Percentiles rank a stretch among this genome's conserved stretches.
phyloP scores from a whole-genome alignment of 139 green algal species.

The Diplosphaera chodatii region DNA sequence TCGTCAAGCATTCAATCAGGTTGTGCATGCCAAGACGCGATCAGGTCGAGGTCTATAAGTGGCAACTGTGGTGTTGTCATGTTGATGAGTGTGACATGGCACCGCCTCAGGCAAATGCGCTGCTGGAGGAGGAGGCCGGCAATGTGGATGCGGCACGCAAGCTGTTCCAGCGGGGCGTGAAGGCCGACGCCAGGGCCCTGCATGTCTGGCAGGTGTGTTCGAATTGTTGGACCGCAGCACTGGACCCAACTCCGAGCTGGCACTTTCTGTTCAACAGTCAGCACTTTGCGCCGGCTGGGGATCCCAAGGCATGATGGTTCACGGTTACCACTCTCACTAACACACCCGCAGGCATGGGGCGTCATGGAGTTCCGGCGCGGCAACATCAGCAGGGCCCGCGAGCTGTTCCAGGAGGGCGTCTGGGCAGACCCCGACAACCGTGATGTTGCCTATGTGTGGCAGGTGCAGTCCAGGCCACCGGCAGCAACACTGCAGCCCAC shows the following conservation, averaged over 20 bases:
- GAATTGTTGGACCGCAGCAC: no score
- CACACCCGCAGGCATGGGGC: slow-evolving; percentile 72
- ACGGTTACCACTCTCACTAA: no score
- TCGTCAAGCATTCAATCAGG: no score
- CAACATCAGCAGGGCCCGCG: slow-evolving; percentile 61
- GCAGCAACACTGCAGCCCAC: no score
- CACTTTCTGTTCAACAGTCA: no score
- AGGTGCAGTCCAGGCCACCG: slow-evolving; percentile 30
- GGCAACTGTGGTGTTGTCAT: no score
- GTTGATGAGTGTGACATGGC: no score
- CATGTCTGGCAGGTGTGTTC: slow-evolving; percentile 66
- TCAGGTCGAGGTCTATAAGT: no score
- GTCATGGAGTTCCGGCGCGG: slow-evolving; percentile 75
- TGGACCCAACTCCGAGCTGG: no score
- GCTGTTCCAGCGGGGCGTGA: slow-evolving; percentile 59
- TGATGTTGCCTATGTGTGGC: slow-evolving; percentile 65
- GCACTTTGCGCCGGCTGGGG: no score
- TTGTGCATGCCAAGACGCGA: no score
- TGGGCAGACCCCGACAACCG: slow-evolving; percentile 65
- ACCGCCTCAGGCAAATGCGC: slow-evolving; percentile 42
- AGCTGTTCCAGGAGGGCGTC: slow-evolving; percentile 90
- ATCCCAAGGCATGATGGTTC: no score
- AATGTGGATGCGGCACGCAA: slow-evolving; percentile 48
- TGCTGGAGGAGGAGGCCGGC: slow-evolving; percentile 63
- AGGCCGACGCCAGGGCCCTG: slow-evolving; percentile 61